These are phyloP conservation scores for Chytriomyces hyalinus DNA, from an alignment of 192 early-diverging fungal species.

Conservation along the genomic window DNA sequence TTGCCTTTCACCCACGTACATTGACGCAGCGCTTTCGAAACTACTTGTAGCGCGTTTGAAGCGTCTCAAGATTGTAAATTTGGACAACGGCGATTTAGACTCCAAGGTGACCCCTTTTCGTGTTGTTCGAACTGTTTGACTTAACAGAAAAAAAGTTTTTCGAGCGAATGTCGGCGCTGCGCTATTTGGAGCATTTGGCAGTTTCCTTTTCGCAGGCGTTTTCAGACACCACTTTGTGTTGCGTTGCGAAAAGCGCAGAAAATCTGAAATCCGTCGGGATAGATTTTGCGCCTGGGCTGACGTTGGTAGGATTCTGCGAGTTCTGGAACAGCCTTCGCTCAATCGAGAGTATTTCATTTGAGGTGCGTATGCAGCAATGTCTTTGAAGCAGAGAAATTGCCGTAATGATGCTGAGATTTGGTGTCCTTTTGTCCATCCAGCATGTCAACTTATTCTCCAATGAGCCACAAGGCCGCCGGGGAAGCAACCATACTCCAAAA, in stretches of 20 bases:
- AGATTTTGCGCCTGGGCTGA: constrained; percentile 15
- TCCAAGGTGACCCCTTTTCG: background rate
- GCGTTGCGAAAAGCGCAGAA: background rate
- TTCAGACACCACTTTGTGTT: background rate
- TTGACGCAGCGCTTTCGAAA: background rate
- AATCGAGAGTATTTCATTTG: no score
- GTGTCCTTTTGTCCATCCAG: background rate
- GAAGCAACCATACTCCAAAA: background rate
- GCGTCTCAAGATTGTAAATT: constrained; percentile 11
- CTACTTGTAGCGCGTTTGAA: background rate
- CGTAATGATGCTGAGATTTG: no score
- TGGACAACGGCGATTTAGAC: constrained; percentile 11
- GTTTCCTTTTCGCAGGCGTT: constrained; percentile 16
- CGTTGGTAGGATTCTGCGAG: background rate
- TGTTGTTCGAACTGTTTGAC: background rate
- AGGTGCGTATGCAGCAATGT: no score
- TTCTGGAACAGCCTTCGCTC: background rate
- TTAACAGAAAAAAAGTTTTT: background rate
- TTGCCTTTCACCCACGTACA: constrained; percentile 7
- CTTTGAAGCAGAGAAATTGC: no score
- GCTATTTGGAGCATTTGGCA: background rate
- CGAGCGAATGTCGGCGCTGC: no score
- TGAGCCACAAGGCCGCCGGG: no score
- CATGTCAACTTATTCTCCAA: background rate
- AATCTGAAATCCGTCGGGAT: background rate